Base-by-base conservation (phyloP, 257 asterid species). In the Datura wrightii region DNA sequence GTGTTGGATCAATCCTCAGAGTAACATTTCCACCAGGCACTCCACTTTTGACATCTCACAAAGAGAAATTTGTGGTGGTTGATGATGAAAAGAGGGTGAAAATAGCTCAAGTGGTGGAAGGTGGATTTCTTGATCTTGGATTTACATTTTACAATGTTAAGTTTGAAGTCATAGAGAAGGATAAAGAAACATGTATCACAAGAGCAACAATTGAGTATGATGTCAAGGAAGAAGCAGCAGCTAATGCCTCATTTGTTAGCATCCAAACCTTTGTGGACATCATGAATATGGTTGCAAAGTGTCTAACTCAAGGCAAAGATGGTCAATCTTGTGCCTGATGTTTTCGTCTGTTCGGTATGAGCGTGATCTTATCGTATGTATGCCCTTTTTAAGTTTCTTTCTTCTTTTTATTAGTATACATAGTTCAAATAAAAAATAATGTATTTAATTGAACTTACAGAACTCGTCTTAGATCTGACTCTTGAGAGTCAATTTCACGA, bases 41-140 rank as follows among this genome's bases (percentile, higher is more conserved):
- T 9, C 84, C 82, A n/a, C 91, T 91, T 31, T 2, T 84, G 66
- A 72, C 85, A 50, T 66, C 85, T 78, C 87, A 87, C 84, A 93
- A 91, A 80, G 97, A 94, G 89, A 89, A 91, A 80, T 93, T 91
- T 86, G 86, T 88, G 42, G 94, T 93, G 83, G 87, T 93, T 24
- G 97, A 94, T 50, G n/a, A 90, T 1, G 91, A 85, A 84, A 91
- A 83, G 55, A 86, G 89, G 1, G 87, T 90, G 88, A 94, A 92
- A 87, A 92, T 79, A 41, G 37, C 90, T 15, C 94, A 92, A 83
- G 91, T 89, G 82, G 86, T 89, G 24, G 97, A 93, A 79, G 97
- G 97, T 4, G 94, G 97, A 69, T 89, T 55, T 85, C 88, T 95
- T 24, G 90, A 92, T 65, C 31, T 91, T 2, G 97, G 95, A 0